Evolutionary conservation across 345 rosid species (phyloP), one percentile per base, ranked within the genome.

Genomic region (Rubroshorea leprosula): DNA sequence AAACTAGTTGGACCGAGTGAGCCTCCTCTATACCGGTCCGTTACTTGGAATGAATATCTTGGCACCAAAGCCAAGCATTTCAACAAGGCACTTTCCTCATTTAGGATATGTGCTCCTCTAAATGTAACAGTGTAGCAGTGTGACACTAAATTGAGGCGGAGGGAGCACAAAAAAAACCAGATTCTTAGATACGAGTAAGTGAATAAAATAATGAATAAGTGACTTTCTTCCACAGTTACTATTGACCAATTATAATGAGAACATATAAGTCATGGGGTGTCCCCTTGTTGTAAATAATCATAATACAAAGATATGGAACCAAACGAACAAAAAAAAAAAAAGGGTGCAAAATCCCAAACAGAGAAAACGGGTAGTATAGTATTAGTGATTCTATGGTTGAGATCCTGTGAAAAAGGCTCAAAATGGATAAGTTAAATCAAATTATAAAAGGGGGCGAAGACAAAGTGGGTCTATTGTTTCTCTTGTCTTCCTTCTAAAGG

Each of bases 11-110:
- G 83, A 58, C 88, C 90, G 9, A 60, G 49, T 27, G 74, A 66
- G 0, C 83, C 95, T 16, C 87, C 99, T 1, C 81, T 85, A 3
- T 93, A 87, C 52, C 75, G 91, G 41, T 66, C 97, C 1, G 74
- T 89, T 21, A 82, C 96, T 38, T 93, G 97, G 96, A 63, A 64
- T 1, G 96, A 93, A 57, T 93, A 82, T 73, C 92, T 93, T 54
- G 66, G 62, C 51, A 79, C 71, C 22, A 89, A 86, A 77, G 95
- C 88, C 2, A 87, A 85, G 63, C 83, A 81, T 60, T 87, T 87
- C 74, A 73, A 83, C 46, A 64, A 72, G 44, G 84, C 84, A 3
- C 57, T 82, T 1, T 74, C 83, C 0, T 57, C 38, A 0, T 70
- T 84, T 56, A 63, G 71, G 56, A 46, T 70, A n/a, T 57, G 72